These are phyloP conservation scores for Ophiostoma tasmaniense DNA, from an alignment of 2,329 filamentous ascomycete genomes.

Conservation along the genomic window DNA sequence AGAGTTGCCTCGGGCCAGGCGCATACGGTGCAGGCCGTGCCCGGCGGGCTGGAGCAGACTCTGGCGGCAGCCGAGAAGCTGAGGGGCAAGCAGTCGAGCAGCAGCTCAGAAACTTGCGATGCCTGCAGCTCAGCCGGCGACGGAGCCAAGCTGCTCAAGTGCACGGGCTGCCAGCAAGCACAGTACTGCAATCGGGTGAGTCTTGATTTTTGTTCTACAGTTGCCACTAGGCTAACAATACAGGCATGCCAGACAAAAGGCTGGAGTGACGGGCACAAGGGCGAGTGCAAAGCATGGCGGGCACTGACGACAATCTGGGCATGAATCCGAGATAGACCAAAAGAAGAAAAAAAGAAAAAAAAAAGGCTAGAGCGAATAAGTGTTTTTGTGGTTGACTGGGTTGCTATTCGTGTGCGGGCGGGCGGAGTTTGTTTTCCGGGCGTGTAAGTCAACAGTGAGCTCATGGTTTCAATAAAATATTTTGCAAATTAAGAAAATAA, in stretches of 20 bases:
- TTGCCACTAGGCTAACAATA: not conserved
- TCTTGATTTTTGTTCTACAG: not conserved
- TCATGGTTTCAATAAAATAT: no score
- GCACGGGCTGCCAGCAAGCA: conserved; percentile 36
- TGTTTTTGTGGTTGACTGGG: not conserved
- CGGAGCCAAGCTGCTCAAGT: conserved; percentile 28
- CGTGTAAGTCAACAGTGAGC: not conserved
- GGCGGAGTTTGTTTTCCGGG: not conserved
- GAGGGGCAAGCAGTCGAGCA: conserved; percentile 9
- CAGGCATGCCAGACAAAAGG: conserved; percentile 37
- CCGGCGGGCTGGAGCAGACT: conserved; percentile 26
- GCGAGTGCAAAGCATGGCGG: conserved; percentile 37
- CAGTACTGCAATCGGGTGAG: conserved; percentile 39
- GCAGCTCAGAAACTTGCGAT: conserved; percentile 7
- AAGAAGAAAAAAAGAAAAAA: no score
- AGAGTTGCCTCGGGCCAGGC: conserved; percentile 29
- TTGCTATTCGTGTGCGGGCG: no score
- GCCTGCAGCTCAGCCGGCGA: conserved; percentile 7
- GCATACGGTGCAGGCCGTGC: conserved; percentile 29
- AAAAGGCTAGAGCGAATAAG: not conserved
- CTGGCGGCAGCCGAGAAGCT: conserved; percentile 24
- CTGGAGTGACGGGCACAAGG: conserved; percentile 37
- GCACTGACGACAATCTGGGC: conserved; percentile 31
- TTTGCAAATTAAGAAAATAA: no score
- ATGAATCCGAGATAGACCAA: not conserved